Conservation (phyloP, 805 yeast species). For the Ogataea pini region DNA sequence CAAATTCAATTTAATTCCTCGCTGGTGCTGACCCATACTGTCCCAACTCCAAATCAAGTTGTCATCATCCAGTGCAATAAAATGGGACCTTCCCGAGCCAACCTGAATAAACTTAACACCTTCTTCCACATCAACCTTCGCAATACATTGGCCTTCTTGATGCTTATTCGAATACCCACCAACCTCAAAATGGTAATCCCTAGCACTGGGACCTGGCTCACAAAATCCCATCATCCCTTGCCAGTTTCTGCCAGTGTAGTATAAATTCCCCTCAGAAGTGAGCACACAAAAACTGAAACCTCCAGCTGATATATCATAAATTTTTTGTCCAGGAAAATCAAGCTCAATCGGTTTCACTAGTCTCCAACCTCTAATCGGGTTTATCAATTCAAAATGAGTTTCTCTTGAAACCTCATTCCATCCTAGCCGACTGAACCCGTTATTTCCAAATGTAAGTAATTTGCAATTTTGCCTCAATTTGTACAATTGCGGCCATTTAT, state of each 20-base stretch:
- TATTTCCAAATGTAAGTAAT: conserved; percentile 54
- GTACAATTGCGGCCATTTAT: conserved; percentile 54
- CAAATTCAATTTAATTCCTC: conserved; percentile 49
- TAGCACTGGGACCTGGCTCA: conserved; percentile 43
- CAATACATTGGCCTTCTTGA: conserved; percentile 13
- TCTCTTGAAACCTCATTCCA: conserved; percentile 9
- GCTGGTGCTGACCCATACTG: conserved; percentile 33
- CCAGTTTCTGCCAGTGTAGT: conserved; percentile 48
- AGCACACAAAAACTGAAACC: conserved; percentile 66
- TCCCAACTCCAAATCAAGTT: conserved; percentile 67
- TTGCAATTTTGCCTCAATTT: conserved; percentile 40
- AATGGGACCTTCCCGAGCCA: conserved; percentile 65
- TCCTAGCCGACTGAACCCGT: conserved; percentile 48
- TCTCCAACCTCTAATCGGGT: conserved; percentile 11
- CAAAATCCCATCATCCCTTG: conserved; percentile 39
- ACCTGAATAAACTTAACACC: conserved; percentile 45
- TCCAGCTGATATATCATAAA: conserved; percentile 56
- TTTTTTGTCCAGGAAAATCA: conserved; percentile 36
- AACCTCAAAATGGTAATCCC: conserved; percentile 27
- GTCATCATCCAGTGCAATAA: conserved; percentile 55
- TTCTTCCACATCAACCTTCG: conserved; percentile 12
- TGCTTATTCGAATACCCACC: background rate
- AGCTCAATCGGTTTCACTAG: conserved; percentile 16
- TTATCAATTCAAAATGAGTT: conserved; percentile 22
- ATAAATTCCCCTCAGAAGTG: conserved; percentile 55